Evolutionary conservation across 2,329 filamentous ascomycete species (phyloP).

Genomic region (Colletotrichum spaethianum): DNA sequence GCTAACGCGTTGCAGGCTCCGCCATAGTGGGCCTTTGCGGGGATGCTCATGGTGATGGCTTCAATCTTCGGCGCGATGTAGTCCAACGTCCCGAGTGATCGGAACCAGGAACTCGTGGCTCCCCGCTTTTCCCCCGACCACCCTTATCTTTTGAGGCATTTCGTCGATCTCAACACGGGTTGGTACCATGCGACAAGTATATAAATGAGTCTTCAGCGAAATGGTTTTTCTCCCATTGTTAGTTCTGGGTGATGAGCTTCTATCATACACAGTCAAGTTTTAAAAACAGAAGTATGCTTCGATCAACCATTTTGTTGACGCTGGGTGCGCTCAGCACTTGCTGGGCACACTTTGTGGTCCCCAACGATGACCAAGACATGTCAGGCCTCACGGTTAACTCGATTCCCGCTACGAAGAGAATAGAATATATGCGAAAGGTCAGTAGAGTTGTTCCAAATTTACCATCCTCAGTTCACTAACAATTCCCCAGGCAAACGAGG

Average conservation of each 20-base stretch:
- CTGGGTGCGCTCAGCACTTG: not conserved
- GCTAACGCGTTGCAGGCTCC: not conserved
- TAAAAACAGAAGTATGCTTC: not conserved
- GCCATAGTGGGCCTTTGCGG: not conserved
- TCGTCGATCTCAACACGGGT: not conserved
- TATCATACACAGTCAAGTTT: too few relatives aligned
- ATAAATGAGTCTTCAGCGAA: too few relatives aligned
- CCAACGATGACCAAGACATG: slow-evolving; percentile 38
- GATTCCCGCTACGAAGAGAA: slow-evolving; percentile 17
- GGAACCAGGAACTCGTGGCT: not conserved
- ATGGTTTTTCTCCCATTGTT: not conserved
- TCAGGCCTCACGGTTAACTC: slow-evolving; percentile 32
- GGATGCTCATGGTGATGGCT: not conserved
- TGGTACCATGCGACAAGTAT: not conserved
- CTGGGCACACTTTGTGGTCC: slow-evolving; percentile 20
- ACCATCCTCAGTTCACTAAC: not conserved
- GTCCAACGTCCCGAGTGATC: not conserved
- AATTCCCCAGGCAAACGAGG: slow-evolving; percentile 1
- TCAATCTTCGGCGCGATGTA: not conserved
- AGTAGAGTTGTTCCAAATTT: too few relatives aligned
- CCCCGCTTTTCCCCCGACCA: not conserved
- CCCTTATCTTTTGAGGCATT: slow-evolving; percentile 7
- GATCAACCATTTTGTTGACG: not conserved
- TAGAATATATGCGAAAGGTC: slow-evolving; percentile 34
- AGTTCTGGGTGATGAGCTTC: too few relatives aligned